phyloP scores from a whole-genome alignment of 495 filamentous ascomycete genomes.

The Thermothielavioides terrestris region DNA sequence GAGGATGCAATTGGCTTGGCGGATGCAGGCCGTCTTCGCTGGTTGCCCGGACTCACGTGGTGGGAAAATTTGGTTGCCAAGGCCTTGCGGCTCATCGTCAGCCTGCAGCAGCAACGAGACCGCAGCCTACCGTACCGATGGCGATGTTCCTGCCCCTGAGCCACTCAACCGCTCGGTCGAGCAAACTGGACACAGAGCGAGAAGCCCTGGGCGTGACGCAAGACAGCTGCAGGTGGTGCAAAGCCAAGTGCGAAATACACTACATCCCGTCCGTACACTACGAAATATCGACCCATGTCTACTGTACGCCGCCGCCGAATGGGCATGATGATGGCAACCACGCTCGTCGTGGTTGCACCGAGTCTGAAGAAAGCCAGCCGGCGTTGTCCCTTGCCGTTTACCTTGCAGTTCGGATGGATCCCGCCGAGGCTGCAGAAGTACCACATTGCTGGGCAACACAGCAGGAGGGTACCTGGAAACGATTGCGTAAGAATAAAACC shows the following conservation, averaged over 20 bases:
- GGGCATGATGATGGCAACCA: not conserved
- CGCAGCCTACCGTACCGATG: not conserved
- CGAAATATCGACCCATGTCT: not conserved
- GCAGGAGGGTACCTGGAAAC: slow-evolving; percentile 18
- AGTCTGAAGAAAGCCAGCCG: slow-evolving; percentile 5
- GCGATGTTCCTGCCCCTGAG: not conserved
- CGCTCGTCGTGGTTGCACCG: slow-evolving; percentile 6
- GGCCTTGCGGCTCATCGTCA: not conserved
- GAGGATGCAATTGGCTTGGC: not conserved
- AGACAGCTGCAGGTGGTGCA: not conserved
- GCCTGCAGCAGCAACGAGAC: not conserved
- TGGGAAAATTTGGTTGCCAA: slow-evolving; percentile 5
- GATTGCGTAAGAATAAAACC: slow-evolving; percentile 25
- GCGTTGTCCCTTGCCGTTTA: slow-evolving; percentile 24
- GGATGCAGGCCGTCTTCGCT: not conserved
- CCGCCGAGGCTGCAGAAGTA: slow-evolving; percentile 11
- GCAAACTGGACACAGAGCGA: too few relatives aligned
- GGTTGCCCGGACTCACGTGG: not conserved
- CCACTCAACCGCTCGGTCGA: too few relatives aligned
- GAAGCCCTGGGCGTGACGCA: not conserved
- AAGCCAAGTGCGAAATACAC: too few relatives aligned
- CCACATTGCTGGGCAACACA: not conserved
- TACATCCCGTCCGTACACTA: too few relatives aligned
- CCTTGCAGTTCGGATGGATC: slow-evolving; percentile 18
- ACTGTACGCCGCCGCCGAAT: too few relatives aligned